phyloP scores from a whole-genome alignment of 768 basidiomycete species.

The Rhodotorula paludigena region DNA sequence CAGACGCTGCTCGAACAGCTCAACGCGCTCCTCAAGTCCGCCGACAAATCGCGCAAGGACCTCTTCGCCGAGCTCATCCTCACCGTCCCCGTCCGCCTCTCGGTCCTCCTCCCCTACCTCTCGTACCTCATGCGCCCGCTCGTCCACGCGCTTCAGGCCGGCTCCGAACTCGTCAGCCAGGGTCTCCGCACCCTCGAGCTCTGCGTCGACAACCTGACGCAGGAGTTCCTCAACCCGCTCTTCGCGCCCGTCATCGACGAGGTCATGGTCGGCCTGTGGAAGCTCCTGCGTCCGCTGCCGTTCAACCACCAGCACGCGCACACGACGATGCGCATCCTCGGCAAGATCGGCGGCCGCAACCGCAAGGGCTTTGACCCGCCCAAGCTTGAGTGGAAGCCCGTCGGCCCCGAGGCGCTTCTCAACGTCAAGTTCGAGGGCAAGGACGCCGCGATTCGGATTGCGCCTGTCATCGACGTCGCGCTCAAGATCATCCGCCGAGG shows the following conservation, averaged over 20 bases:
- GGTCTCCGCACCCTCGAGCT: constrained; percentile 92
- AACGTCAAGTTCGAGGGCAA: constrained; percentile 68
- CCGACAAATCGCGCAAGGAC: constrained; percentile 60
- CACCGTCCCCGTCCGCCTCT: constrained; percentile 89
- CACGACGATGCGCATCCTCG: constrained; percentile 89
- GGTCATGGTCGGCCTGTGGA: constrained; percentile 88
- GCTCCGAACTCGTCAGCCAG: constrained; percentile 84
- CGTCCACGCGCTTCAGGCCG: constrained; percentile 79
- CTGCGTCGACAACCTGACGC: constrained; percentile 98
- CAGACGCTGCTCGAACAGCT: constrained; percentile 96
- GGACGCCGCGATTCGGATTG: constrained; percentile 61
- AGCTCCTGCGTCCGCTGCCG: constrained; percentile 82
- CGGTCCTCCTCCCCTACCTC: constrained; percentile 90
- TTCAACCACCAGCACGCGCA: constrained; percentile 80
- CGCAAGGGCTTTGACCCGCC: constrained; percentile 76
- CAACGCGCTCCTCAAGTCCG: constrained; percentile 79
- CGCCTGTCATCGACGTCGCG: constrained; percentile 62
- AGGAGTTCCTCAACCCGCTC: constrained; percentile 95
- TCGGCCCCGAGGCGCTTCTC: constrained; percentile 66
- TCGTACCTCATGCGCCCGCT: constrained; percentile 94
- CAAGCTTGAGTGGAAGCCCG: constrained; percentile 63
- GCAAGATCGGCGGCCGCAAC: constrained; percentile 93
- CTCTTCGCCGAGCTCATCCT: constrained; percentile 95
- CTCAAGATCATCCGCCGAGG: constrained; percentile 57
- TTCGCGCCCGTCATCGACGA: constrained; percentile 86